Base-by-base conservation (phyloP, 306 rosid species). In the Pyrus communis region DNA sequence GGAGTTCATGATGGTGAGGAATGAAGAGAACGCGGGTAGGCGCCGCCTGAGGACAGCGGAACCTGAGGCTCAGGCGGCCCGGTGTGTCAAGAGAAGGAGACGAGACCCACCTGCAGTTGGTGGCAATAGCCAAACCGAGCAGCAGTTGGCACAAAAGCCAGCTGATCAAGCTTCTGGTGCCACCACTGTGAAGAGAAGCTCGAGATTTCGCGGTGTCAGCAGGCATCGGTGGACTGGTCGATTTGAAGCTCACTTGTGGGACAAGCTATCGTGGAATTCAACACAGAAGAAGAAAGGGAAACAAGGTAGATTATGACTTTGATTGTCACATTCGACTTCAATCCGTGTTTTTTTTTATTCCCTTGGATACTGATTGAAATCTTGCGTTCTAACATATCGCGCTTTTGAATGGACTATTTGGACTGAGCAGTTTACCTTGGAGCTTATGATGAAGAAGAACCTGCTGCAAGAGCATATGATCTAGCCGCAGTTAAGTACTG, bases 231-330 rank as follows among this genome's bases (percentile, higher is more conserved):
- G 98, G 98, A 93, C 96, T 0, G 98, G 98, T 49, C 70, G 96
- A n/a, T 93, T 69, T 78, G 97, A 93, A 87, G 98, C 97, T 30
- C 98, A 94, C 81, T 81, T 94, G 69, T 91, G 96, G 98, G 98
- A 91, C 82, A 90, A 94, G 81, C 94, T 91, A 33, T 88, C 97
- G 2, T 91, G 98, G 97, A 94, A 94, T 80, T 87, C 85, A 10
- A 89, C 98, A 23, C 96, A 91, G 80, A 94, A 90, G 85, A 94
- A 94, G 87, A 94, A 91, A 83, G 98, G 98, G 35, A 91, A 94
- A 78, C 98, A 93, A 91, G 67, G 67, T 61, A 27, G 17, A 4
- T 49, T 49, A 5, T 49, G 55, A 49, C 21, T 58, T n/a, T 22
- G 7, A 4, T 11, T 11, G 15, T 58, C 27, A 19, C 30, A 58